Evolutionary conservation across 768 basidiomycete genomes (phyloP).

Genomic region (Clitopilus hobsonii): DNA sequence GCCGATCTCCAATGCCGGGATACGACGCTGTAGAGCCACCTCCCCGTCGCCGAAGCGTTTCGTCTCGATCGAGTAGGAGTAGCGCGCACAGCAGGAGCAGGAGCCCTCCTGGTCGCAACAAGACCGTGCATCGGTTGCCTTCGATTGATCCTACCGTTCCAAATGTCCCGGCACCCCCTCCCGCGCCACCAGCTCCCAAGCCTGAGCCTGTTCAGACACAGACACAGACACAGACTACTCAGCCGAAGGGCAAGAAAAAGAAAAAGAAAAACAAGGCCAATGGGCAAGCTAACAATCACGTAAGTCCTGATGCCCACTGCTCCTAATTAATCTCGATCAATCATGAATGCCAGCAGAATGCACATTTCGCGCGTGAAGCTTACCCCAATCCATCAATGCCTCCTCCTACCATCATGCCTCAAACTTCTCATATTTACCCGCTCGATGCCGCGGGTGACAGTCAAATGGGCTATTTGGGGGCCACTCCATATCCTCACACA

Average conservation of each 20-base stretch:
- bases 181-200: too few species aligned
- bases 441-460: constrained; percentile 7
- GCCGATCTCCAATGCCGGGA: background rate
- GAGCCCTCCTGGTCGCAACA: constrained; percentile 49
- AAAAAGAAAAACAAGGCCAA: background rate
- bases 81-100: constrained; percentile 52
- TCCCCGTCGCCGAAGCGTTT: constrained; percentile 43
- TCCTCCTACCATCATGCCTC: constrained; percentile 21
- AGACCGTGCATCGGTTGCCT: constrained; percentile 63
- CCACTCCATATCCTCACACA: background rate
- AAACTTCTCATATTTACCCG: constrained; percentile 9
- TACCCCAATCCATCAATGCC: constrained; percentile 19
- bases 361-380: background rate
- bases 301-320: background rate
- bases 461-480: constrained; percentile 2
- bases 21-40: background rate
- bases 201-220: too few species aligned
- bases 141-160: constrained; percentile 29
- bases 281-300: background rate
- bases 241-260: background rate
- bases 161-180: constrained; percentile 15
- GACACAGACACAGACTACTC: background rate
- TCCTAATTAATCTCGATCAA: constrained; percentile 1
- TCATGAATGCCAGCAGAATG: constrained; percentile 2
- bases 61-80: constrained; percentile 51